Base-by-base conservation (phyloP, 768 basidiomycete genomes). In the Naematelia aurantialba region DNA sequence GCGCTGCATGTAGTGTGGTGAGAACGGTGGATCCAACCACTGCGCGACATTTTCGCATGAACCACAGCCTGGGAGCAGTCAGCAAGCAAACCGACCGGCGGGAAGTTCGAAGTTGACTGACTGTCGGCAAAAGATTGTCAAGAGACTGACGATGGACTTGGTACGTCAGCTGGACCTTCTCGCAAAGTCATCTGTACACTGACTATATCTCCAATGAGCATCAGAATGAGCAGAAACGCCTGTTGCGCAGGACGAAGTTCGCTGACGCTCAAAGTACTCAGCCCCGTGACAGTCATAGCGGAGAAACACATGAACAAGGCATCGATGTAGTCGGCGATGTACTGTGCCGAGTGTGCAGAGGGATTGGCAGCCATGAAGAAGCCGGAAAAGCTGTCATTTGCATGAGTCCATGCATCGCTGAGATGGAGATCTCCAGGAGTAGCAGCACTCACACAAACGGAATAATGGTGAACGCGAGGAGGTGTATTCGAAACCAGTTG, bases 301-400 rank as follows among this genome's bases (percentile, higher is more conserved):
- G 63, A 65, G 46, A 60, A 60, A 45, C 59, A 60, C 59, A 61
- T 60, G 59, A 54, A 60, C 17, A 65, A 50, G 14, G 27, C 39
- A 39, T 65, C 63, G 31, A 65, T 60, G 31, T 65, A 65, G 12
- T 24, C 8, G 14, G 62, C 60, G 25, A 56, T 44, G 13, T 42
- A 44, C 2, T 31, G 31, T 4, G 24, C 48, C 30, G 21, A 48
- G 44, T 27, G 13, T 4, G 34, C 4, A 1, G 47, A 49, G 10
- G 62, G 58, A 31, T 63, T 63, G 4, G 62, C 62, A 30, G 62
- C 62, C 42, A 52, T 26, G 55, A 65, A 60, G 56, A 65, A 65
- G 1, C 59, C 63, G 4, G 63, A 57, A 52, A 61, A 60, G 0
- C 56, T 57, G 46, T 21, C 2, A 14, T 5, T 19, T 24, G 17